phyloP scores from a whole-genome alignment of 495 filamentous ascomycete genomes.

The Monascus purpureus region DNA sequence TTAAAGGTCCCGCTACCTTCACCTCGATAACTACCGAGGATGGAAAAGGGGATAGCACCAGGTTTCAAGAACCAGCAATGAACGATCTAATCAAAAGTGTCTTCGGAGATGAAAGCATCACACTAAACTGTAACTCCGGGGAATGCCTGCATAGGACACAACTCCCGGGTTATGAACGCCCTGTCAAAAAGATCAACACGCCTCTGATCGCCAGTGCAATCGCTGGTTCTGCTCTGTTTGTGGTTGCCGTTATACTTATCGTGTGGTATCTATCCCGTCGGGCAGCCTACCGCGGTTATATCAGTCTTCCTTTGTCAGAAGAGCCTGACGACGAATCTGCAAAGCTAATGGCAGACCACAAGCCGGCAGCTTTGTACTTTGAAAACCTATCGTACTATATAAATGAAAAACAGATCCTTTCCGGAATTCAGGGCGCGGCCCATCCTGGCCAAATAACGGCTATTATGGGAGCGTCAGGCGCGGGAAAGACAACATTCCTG shows the following conservation, averaged over 20 bases:
- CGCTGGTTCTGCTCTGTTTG: slow-evolving; percentile 71
- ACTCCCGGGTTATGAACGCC: slow-evolving; percentile 76
- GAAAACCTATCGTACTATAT: slow-evolving; percentile 76
- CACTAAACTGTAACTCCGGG: slow-evolving; percentile 66
- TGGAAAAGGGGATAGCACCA: slow-evolving; percentile 50
- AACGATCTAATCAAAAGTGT: slow-evolving; percentile 72
- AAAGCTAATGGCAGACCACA: slow-evolving; percentile 80
- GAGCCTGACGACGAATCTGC: slow-evolving; percentile 81
- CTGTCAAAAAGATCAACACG: slow-evolving; percentile 92
- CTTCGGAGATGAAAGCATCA: slow-evolving; percentile 84
- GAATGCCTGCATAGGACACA: slow-evolving; percentile 89
- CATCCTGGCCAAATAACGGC: slow-evolving; percentile 85
- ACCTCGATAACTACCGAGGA: slow-evolving; percentile 49
- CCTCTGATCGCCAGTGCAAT: slow-evolving; percentile 92
- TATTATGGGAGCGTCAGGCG: slow-evolving; percentile 96
- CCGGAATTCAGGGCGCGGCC: slow-evolving; percentile 66
- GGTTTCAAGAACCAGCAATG: slow-evolving; percentile 83
- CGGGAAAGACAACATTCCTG: slow-evolving; percentile 93
- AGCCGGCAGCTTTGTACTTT: slow-evolving; percentile 77
- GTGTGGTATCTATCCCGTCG: slow-evolving; percentile 86
- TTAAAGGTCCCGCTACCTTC: slow-evolving; percentile 79
- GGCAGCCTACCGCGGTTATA: slow-evolving; percentile 45
- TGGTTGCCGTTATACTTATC: slow-evolving; percentile 67
- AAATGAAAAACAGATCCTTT: slow-evolving; percentile 77
- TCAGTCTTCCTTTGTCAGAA: slow-evolving; percentile 62